Conservation (phyloP, 1,284 basidiomycete genomes). For the Ustilago shanxiensis region DNA sequence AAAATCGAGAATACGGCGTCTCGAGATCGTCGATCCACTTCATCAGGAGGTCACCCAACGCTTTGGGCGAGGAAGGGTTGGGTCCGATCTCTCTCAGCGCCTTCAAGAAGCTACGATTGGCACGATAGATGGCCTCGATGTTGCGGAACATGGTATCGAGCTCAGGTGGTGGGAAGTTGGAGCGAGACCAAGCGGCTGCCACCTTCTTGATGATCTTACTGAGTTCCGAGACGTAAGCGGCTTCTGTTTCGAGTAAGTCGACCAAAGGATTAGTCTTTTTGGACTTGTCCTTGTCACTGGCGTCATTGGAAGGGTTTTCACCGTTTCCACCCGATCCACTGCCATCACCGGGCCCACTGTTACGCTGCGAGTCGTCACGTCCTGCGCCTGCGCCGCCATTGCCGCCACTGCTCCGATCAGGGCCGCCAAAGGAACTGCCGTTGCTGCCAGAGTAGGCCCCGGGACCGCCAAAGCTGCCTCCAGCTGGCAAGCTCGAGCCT, state of each 20-base stretch:
- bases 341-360: conserved; percentile 24
- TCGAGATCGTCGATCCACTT: conserved; percentile 85
- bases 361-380: conserved; percentile 21
- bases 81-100: conserved; percentile 93
- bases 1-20: conserved; percentile 85
- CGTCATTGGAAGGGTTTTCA: conserved; percentile 27
- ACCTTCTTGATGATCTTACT: conserved; percentile 95
- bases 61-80: conserved; percentile 92
- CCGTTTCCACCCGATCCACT: conserved; percentile 37
- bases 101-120: conserved; percentile 80
- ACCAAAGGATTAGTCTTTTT: conserved; percentile 79
- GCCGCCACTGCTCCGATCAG: conserved; percentile 12
- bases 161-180: conserved; percentile 90
- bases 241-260: conserved; percentile 95
- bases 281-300: conserved; percentile 39
- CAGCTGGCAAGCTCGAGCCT: conserved; percentile 21
- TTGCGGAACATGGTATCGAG: conserved; percentile 94
- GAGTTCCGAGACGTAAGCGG: conserved; percentile 89
- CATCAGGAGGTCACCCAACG: conserved; percentile 94
- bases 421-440: conserved; percentile 9
- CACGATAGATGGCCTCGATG: conserved; percentile 90
- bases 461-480: conserved; percentile 25
- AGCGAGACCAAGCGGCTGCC: conserved; percentile 93
- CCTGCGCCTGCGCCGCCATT: conserved; percentile 12
- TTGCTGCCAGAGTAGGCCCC: conserved; percentile 28